Conservation (phyloP, 176 grass and related monocot species). For the Metroxylon sagu region DNA sequence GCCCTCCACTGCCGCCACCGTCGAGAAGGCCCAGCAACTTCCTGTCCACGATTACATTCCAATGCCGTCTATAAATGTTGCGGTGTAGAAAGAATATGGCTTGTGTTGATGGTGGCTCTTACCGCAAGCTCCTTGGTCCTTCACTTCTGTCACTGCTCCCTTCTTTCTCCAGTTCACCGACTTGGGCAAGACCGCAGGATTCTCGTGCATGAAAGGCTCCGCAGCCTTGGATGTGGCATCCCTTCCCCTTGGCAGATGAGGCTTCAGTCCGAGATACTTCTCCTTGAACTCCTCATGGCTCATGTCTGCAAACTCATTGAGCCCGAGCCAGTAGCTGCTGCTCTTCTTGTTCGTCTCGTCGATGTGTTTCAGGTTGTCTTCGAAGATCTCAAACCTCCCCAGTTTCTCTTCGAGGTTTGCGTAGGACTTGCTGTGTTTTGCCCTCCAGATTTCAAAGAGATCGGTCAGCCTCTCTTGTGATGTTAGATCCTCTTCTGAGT, state of each 20-base stretch:
- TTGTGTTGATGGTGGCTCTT: constrained; percentile 2
- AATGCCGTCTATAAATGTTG: not conserved
- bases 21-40: constrained; percentile 86
- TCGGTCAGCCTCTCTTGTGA: constrained; percentile 13
- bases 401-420: constrained; percentile 45
- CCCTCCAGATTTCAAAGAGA: constrained; percentile 47
- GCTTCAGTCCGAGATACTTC: constrained; percentile 39
- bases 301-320: constrained; percentile 72
- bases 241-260: constrained; percentile 5
- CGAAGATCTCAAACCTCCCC: constrained; percentile 46
- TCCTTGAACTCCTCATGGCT: constrained; percentile 63
- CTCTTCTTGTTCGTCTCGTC: constrained; percentile 48
- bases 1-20: constrained; percentile 71
- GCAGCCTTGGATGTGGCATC: not conserved
- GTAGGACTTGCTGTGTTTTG: constrained; percentile 46
- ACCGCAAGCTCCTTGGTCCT: constrained; percentile 82
- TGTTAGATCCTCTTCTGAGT: constrained; percentile 37
- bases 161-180: constrained; percentile 76
- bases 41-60: constrained; percentile 18
- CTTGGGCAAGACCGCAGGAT: constrained; percentile 30
- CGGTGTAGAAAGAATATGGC: not conserved
- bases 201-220: constrained; percentile 30
- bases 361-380: constrained; percentile 65
- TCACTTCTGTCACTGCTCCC: constrained; percentile 64
- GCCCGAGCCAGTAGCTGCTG: constrained; percentile 58